Percentiles rank a stretch among this genome's conserved stretches.
phyloP scores from a whole-genome alignment of 2,329 filamentous ascomycete species.

The Dothidotthia symphoricarpi region DNA sequence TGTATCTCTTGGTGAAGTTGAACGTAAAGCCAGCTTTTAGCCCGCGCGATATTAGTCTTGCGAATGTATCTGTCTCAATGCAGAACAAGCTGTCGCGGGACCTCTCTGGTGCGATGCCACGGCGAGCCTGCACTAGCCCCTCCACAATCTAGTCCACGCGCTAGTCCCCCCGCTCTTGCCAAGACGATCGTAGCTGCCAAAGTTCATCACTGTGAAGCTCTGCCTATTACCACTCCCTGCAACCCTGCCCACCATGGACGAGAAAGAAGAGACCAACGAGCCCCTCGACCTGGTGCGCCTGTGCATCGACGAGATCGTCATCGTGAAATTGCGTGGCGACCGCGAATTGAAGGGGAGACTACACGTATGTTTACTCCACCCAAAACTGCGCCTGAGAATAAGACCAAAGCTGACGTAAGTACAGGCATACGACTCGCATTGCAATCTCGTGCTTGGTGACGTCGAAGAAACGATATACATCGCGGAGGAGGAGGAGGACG shows the following conservation, averaged over 20 bases:
- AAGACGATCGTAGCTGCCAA: slow-evolving; percentile 14
- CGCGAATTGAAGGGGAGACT: slow-evolving; percentile 91
- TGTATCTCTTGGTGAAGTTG: no score
- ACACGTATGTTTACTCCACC: slow-evolving; percentile 61
- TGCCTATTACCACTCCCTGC: slow-evolving; percentile 9
- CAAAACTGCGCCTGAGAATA: not conserved
- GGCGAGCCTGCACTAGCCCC: no score
- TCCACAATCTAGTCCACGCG: no score
- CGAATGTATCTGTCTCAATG: no score
- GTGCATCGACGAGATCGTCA: slow-evolving; percentile 91
- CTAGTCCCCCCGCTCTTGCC: slow-evolving; percentile 16
- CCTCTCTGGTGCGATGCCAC: not conserved
- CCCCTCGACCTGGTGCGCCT: slow-evolving; percentile 94
- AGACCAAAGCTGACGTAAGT: slow-evolving; percentile 9
- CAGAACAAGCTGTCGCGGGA: no score
- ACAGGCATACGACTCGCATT: slow-evolving; percentile 97
- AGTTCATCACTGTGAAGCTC: slow-evolving; percentile 5
- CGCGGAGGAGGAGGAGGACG: slow-evolving; percentile 82
- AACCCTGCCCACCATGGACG: slow-evolving; percentile 64
- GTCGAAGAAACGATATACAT: slow-evolving; percentile 97
- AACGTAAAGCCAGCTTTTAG: not conserved
- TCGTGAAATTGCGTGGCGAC: slow-evolving; percentile 95
- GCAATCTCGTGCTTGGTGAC: slow-evolving; percentile 92
- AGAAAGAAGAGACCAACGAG: slow-evolving; percentile 77
- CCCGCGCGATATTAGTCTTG: no score